Conservation (phyloP, 1,284 basidiomycete species). For the Pholiota adiposa region DNA sequence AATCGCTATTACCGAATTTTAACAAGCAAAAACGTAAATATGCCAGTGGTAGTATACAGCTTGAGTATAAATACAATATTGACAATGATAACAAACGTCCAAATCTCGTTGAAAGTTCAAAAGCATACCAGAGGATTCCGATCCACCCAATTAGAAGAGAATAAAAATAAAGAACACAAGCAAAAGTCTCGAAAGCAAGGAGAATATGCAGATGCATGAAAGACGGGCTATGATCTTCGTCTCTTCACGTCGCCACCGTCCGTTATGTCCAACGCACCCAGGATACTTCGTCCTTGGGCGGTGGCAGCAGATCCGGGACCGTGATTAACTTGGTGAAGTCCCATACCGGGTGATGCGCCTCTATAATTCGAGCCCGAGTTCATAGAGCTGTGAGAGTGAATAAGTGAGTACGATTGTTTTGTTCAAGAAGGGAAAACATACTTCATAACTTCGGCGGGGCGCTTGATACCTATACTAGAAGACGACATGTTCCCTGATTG, state of each 20-base stretch:
- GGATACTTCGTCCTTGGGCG: slow-evolving; percentile 29
- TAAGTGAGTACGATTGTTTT: neutral
- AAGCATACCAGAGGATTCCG: neutral
- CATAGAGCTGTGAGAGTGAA: neutral
- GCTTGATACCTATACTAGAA: slow-evolving; percentile 31
- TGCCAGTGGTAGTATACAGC: no score
- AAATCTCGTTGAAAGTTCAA: neutral
- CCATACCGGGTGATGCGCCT: slow-evolving; percentile 44
- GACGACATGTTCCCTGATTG: slow-evolving; percentile 15
- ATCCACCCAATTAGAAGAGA: no score
- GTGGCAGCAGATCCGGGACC: slow-evolving; percentile 5
- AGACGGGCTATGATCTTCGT: slow-evolving; percentile 21
- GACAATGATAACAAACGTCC: neutral
- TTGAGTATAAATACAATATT: neutral
- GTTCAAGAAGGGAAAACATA: slow-evolving; percentile 1
- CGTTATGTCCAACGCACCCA: slow-evolving; percentile 43
- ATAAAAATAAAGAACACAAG: neutral
- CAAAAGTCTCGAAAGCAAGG: neutral
- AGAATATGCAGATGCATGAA: slow-evolving; percentile 7
- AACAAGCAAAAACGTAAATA: no score
- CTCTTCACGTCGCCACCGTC: slow-evolving; percentile 53
- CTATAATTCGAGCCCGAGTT: slow-evolving; percentile 12
- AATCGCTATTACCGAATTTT: no score
- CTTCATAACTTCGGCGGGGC: slow-evolving; percentile 34
- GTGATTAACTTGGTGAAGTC: slow-evolving; percentile 40